Evolutionary conservation across 2,329 filamentous ascomycete species (phyloP).

Genomic region (Paecilomyces sp.): DNA sequence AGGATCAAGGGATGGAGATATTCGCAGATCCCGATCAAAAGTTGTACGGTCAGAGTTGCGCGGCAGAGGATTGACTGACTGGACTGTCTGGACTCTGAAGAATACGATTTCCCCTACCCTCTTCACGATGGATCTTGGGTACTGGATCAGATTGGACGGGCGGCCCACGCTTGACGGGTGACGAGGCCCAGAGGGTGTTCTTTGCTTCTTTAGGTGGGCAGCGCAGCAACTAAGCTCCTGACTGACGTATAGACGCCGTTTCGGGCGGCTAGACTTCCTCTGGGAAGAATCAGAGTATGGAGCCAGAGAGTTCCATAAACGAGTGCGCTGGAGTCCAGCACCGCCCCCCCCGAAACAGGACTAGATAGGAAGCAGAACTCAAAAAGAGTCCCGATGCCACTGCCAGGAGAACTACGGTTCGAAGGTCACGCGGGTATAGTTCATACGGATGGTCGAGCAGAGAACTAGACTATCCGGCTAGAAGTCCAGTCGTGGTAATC

Average conservation of each 20-base stretch:
- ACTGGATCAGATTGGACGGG: not conserved
- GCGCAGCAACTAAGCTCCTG: not conserved
- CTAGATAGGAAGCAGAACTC: too few species aligned
- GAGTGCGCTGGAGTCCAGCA: too few species aligned
- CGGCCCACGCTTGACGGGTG: not conserved
- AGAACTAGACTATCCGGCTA: too few species aligned
- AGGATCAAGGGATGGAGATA: not conserved
- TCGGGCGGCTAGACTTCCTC: not conserved
- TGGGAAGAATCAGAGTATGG: not conserved
- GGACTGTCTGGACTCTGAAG: not conserved
- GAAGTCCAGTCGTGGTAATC: too few species aligned
- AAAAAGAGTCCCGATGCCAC: too few species aligned
- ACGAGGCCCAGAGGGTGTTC: not conserved
- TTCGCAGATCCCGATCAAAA: not conserved
- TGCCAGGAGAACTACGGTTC: too few species aligned
- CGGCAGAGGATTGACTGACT: not conserved
- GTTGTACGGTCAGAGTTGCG: not conserved
- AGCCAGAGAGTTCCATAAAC: not conserved
- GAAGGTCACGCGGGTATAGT: too few species aligned
- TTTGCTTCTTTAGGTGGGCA: not conserved
- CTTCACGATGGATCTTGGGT: not conserved
- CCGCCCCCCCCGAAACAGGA: too few species aligned
- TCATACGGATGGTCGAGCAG: too few species aligned
- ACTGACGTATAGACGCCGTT: not conserved
- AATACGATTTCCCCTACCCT: not conserved